Percentiles rank a stretch among this genome's conserved stretches.
Conservation (phyloP, 2,329 filamentous ascomycete species). For the Acrocalymma vagum region DNA sequence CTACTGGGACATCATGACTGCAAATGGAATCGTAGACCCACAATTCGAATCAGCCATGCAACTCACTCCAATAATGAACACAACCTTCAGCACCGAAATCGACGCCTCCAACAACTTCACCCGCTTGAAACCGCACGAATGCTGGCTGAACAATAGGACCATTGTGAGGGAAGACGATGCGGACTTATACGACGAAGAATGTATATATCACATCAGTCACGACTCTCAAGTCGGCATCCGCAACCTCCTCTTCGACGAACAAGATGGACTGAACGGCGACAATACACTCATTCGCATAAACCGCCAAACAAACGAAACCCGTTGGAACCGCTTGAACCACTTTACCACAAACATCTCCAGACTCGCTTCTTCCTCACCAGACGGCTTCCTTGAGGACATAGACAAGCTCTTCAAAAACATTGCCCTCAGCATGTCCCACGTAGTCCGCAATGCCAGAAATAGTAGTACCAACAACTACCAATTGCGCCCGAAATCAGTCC, state of each 20-base stretch:
- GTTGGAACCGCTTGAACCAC: not conserved
- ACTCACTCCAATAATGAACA: not conserved
- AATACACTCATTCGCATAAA: not conserved
- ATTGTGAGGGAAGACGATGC: not conserved
- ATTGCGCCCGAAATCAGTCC: not conserved
- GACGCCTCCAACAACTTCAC: not conserved
- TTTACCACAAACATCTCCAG: slow-evolving; percentile 3
- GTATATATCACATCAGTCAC: not conserved
- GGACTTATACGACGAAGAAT: not conserved
- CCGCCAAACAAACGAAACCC: not conserved
- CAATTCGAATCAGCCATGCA: not conserved
- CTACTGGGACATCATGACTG: not conserved
- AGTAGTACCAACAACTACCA: not conserved
- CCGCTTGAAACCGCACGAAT: not conserved
- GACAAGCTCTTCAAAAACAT: slow-evolving; percentile 3
- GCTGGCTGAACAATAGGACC: slow-evolving; percentile 1
- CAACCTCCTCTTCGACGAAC: slow-evolving; percentile 2
- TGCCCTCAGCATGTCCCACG: slow-evolving; percentile 1
- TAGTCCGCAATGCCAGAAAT: not conserved
- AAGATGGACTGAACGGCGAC: slow-evolving; percentile 1
- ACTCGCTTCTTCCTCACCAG: not conserved
- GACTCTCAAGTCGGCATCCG: slow-evolving; percentile 1
- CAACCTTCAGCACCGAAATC: not conserved
- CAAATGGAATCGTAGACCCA: not conserved
- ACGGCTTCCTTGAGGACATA: not conserved